A percentile compares a stretch with the other conserved stretches of the same genome.
Conservation (phyloP, 768 basidiomycete species). For the Kwoniella botswanensis region DNA sequence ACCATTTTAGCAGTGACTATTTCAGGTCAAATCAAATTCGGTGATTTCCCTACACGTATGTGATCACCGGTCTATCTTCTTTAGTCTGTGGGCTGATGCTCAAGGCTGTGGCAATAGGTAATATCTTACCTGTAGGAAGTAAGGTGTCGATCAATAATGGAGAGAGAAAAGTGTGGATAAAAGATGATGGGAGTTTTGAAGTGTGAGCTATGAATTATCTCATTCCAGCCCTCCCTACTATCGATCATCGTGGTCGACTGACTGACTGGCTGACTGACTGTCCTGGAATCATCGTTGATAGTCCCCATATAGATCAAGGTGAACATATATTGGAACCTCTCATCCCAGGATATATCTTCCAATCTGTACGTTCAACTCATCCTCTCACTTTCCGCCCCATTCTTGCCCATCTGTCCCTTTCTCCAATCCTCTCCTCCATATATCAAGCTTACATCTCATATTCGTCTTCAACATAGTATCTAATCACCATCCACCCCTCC, state of each 20-base stretch:
- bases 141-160: conserved; percentile 41
- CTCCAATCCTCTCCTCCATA: neutral
- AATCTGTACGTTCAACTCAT: conserved; percentile 30
- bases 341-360: conserved; percentile 41
- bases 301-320: conserved; percentile 38
- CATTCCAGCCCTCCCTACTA: neutral
- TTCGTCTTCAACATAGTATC: neutral
- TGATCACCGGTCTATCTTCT: neutral
- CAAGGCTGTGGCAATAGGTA: neutral
- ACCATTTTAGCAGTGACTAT: conserved; percentile 17
- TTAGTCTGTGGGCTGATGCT: neutral
- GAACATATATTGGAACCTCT: conserved; percentile 39
- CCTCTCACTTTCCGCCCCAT: neutral
- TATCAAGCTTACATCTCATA: no score
- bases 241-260: neutral
- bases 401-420: neutral
- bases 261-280: neutral
- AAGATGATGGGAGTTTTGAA: conserved; percentile 49
- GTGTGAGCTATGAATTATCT: conserved; percentile 35
- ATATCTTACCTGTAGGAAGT: conserved; percentile 24
- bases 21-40: conserved; percentile 8
- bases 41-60: conserved; percentile 10
- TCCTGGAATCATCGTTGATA: conserved; percentile 11
- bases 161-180: conserved; percentile 35
- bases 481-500: conserved; percentile 9